These are phyloP conservation scores for Tuber calosporum DNA, from an alignment of 495 filamentous ascomycete species.

Conservation along the genomic window DNA sequence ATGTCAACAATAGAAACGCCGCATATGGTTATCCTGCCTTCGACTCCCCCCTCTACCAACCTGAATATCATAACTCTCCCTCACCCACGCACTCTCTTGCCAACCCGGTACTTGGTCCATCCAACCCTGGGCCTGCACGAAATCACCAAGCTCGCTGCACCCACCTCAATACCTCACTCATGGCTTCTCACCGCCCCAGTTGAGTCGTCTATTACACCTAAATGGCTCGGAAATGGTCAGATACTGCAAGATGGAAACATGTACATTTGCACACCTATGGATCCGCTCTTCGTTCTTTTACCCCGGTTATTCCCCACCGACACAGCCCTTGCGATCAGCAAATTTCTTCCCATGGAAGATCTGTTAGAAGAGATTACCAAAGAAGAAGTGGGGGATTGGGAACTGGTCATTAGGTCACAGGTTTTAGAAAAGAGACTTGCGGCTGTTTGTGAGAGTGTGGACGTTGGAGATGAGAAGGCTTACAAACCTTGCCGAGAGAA, in stretches of 20 bases:
- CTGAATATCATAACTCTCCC: slow-evolving; percentile 65
- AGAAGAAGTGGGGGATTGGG: slow-evolving; percentile 42
- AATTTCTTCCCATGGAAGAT: slow-evolving; percentile 72
- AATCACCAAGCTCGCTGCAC: slow-evolving; percentile 67
- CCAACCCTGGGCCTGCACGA: slow-evolving; percentile 75
- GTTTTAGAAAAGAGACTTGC: slow-evolving; percentile 51
- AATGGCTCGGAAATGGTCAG: slow-evolving; percentile 44
- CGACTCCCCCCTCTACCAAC: slow-evolving; percentile 50
- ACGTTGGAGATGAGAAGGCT: slow-evolving; percentile 73
- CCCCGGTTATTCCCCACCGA: slow-evolving; percentile 53
- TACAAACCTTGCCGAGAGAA: slow-evolving; percentile 67
- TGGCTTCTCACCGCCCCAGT: slow-evolving; percentile 55
- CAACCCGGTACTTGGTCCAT: slow-evolving; percentile 71
- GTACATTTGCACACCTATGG: slow-evolving; percentile 73
- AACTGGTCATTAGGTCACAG: slow-evolving; percentile 41
- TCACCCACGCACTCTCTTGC: slow-evolving; percentile 62
- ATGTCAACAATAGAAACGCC: slow-evolving; percentile 44
- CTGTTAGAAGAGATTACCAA: slow-evolving; percentile 56
- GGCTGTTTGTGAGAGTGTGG: slow-evolving; percentile 67
- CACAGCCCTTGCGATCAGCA: slow-evolving; percentile 46
- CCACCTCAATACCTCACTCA: slow-evolving; percentile 55
- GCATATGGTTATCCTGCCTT: slow-evolving; percentile 75
- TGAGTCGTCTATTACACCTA: background rate
- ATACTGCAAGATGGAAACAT: slow-evolving; percentile 59
- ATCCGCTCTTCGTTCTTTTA: slow-evolving; percentile 76